These are phyloP conservation scores for Kalanchoe fedtschenkoi DNA, from an alignment of 164 flowering plant species.

Conservation along the genomic window DNA sequence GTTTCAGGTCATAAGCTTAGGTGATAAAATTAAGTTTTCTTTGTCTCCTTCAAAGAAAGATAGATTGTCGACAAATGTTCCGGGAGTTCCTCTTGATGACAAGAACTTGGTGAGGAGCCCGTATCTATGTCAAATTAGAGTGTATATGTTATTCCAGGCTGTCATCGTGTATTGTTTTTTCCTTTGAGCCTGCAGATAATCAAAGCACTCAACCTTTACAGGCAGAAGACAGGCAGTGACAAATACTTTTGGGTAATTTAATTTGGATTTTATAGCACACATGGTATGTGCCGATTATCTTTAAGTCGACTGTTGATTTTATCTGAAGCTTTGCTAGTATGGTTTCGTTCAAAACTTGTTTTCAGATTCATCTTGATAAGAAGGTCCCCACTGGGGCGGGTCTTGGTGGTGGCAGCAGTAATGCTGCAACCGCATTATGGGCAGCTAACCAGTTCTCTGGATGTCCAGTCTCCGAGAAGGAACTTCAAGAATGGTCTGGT, in stretches of 20 bases:
- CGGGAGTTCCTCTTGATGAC: constrained; percentile 90
- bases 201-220: constrained; percentile 81
- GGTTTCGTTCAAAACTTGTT: neutral
- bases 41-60: constrained; percentile 74
- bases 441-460: constrained; percentile 92
- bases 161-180: neutral
- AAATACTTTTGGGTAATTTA: constrained; percentile 71
- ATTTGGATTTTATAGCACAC: neutral
- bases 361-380: constrained; percentile 89
- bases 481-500: constrained; percentile 93
- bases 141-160: neutral
- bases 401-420: constrained; percentile 98
- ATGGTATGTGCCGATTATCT: neutral
- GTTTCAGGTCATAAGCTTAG: constrained; percentile 78
- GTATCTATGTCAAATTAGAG: neutral
- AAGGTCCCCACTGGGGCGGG: constrained; percentile 98
- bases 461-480: constrained; percentile 67
- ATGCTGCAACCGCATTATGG: constrained; percentile 99
- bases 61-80: constrained; percentile 70
- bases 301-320: neutral
- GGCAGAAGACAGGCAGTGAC: constrained; percentile 72
- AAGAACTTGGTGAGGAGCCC: constrained; percentile 51
- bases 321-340: neutral
- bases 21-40: constrained; percentile 81
- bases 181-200: constrained; percentile 53